Conservation (phyloP, 495 filamentous ascomycete genomes). For the Polyplosphaeria fusca region DNA sequence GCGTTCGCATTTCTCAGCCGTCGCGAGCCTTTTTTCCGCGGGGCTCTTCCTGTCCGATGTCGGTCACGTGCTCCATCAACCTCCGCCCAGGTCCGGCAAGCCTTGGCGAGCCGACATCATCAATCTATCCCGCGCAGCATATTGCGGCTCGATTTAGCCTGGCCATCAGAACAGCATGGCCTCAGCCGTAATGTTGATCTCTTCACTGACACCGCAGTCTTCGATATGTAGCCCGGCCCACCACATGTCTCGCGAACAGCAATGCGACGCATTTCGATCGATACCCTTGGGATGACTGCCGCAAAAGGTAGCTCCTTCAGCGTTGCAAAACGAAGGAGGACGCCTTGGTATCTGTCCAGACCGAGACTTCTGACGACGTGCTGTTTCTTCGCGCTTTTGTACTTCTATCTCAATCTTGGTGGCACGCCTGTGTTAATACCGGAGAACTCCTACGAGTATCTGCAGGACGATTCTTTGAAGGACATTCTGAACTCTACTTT, state of each 20-base stretch:
- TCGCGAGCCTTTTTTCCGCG: not conserved
- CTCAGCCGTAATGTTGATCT: slow-evolving; percentile 2
- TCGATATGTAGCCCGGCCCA: not conserved
- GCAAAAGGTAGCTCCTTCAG: slow-evolving; percentile 11
- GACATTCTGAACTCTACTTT: slow-evolving; percentile 29
- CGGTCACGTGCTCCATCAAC: not conserved
- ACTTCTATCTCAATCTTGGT: slow-evolving; percentile 20
- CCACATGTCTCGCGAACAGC: slow-evolving; percentile 11
- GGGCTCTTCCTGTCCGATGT: not conserved
- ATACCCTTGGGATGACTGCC: slow-evolving; percentile 28
- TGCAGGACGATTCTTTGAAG: slow-evolving; percentile 22
- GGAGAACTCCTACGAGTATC: slow-evolving; percentile 14
- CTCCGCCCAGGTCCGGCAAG: slow-evolving; percentile 6
- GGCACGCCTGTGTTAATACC: slow-evolving; percentile 15
- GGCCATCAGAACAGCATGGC: slow-evolving; percentile 29
- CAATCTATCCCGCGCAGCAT: slow-evolving; percentile 19
- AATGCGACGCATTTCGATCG: slow-evolving; percentile 30
- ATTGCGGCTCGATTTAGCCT: slow-evolving; percentile 34
- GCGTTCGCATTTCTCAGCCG: not conserved
- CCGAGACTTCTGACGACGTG: slow-evolving; percentile 22
- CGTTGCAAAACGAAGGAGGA: slow-evolving; percentile 9
- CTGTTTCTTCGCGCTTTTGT: slow-evolving; percentile 16
- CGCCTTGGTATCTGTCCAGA: slow-evolving; percentile 20
- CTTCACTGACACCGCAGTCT: not conserved
- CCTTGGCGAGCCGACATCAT: slow-evolving; percentile 17